Percentiles rank a stretch among this genome's conserved stretches.
Conservation (phyloP, 2,329 filamentous ascomycete species). For the Pseudocercospora pini-densiflorae region DNA sequence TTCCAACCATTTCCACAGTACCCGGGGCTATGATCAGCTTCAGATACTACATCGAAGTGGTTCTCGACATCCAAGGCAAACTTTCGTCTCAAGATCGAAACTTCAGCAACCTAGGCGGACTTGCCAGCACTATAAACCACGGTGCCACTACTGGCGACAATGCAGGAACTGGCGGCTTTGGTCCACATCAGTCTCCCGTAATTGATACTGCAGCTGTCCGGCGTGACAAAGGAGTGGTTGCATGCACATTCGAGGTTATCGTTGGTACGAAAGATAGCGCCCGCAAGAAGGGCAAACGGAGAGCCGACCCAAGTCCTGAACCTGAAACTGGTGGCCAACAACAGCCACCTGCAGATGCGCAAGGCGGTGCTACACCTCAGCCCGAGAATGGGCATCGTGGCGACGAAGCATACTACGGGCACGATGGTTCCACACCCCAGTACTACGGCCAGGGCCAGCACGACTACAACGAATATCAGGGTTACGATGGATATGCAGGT, state of each 20-base stretch:
- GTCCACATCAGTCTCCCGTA: slow-evolving; percentile 60
- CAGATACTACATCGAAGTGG: slow-evolving; percentile 89
- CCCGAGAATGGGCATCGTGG: slow-evolving; percentile 1
- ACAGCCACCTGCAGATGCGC: slow-evolving; percentile 12
- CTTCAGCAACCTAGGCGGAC: slow-evolving; percentile 32
- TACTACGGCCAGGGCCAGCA: slow-evolving; percentile 19
- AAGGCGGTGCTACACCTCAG: slow-evolving; percentile 13
- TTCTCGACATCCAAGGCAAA: slow-evolving; percentile 89
- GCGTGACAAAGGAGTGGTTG: slow-evolving; percentile 90
- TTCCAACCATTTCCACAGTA: slow-evolving; percentile 87
- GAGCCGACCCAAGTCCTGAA: slow-evolving; percentile 35
- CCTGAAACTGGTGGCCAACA: slow-evolving; percentile 3
- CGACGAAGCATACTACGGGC: slow-evolving; percentile 24
- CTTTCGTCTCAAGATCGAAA: slow-evolving; percentile 72
- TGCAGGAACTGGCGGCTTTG: slow-evolving; percentile 9
- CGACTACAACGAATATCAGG: slow-evolving; percentile 15
- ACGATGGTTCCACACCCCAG: slow-evolving; percentile 32
- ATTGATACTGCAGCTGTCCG: slow-evolving; percentile 85
- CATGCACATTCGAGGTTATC: slow-evolving; percentile 81
- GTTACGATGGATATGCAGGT: slow-evolving; percentile 13
- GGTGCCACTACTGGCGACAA: slow-evolving; percentile 15
- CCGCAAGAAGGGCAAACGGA: slow-evolving; percentile 52
- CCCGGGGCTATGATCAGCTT: slow-evolving; percentile 95
- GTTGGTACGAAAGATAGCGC: slow-evolving; percentile 82
- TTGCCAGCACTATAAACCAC: slow-evolving; percentile 31